A percentile compares a stretch with the other conserved stretches of the same genome.
Evolutionary conservation across 73 alveolate genomes (phyloP).

Genomic region (Paramecium tetraurelia): DNA sequence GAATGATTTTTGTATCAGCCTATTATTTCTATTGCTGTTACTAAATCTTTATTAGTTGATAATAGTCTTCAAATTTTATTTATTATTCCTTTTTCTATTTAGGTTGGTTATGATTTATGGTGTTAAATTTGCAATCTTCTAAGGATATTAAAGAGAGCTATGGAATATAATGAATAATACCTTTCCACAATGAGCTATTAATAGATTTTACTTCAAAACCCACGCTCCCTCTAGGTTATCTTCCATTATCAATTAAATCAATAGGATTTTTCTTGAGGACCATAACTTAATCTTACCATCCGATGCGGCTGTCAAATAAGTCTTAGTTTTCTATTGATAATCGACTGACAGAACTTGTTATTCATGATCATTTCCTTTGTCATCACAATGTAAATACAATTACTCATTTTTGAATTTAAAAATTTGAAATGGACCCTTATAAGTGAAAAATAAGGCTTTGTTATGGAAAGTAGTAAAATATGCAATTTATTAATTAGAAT

Average conservation of each 20-base stretch:
- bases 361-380: slow-evolving; percentile 44
- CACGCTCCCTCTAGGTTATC: neutral
- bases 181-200: neutral
- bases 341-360: neutral
- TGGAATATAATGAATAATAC: neutral
- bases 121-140: slow-evolving; percentile 1
- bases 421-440: slow-evolving; percentile 31
- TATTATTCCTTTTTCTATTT: neutral
- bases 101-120: neutral
- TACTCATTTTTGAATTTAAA: slow-evolving; percentile 4
- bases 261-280: neutral
- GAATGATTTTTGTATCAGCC: neutral
- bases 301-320: neutral
- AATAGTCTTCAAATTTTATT: neutral
- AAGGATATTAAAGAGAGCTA: neutral
- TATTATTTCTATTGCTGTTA: neutral
- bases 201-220: neutral
- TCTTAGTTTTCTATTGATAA: neutral
- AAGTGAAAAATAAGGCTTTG: neutral
- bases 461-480: neutral
- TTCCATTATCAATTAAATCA: neutral
- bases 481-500: neutral
- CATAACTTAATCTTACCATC: slow-evolving; percentile 2
- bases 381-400: neutral
- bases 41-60: neutral